Evolutionary conservation across 208 protist species (phyloP).

Genomic region (Trypanosoma congolense): DNA sequence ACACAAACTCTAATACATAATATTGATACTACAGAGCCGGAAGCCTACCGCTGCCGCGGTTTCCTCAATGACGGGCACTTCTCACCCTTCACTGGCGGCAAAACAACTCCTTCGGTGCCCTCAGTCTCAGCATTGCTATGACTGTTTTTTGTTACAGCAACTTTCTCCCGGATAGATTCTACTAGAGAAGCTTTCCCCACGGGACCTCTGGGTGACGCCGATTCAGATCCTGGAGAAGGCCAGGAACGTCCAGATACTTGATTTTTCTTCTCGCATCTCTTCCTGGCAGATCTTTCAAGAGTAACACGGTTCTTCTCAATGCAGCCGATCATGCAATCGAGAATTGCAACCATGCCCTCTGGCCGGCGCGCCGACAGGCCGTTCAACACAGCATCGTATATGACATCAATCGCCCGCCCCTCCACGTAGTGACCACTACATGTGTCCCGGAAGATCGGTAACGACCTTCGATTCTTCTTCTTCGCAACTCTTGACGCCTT

Average conservation of each 20-base stretch:
- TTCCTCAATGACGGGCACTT: background rate
- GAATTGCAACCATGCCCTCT: slow-evolving; percentile 30
- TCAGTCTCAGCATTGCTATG: background rate
- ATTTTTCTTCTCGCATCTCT: slow-evolving; percentile 20
- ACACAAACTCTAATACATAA: too few relatives aligned
- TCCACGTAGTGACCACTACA: slow-evolving; percentile 24
- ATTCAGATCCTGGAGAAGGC: background rate
- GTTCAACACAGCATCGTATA: slow-evolving; percentile 62
- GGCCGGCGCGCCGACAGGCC: slow-evolving; percentile 38
- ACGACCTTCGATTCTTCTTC: background rate
- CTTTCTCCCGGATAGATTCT: background rate
- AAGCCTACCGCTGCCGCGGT: too few relatives aligned
- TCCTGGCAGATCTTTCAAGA: slow-evolving; percentile 32
- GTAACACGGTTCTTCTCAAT: slow-evolving; percentile 10
- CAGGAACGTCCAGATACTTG: background rate
- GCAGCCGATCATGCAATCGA: slow-evolving; percentile 48
- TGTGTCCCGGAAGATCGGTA: slow-evolving; percentile 20
- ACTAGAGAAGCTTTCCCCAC: background rate
- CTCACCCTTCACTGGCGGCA: too few relatives aligned
- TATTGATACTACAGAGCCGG: too few relatives aligned
- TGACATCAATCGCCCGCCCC: slow-evolving; percentile 41
- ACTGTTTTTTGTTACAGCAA: background rate
- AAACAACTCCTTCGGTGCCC: background rate
- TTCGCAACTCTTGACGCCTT: background rate
- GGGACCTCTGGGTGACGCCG: background rate